Evolutionary conservation across 306 rosid genomes (phyloP), one percentile per base, ranked within the genome.

Genomic region (Psophocarpus tetragonolobus): DNA sequence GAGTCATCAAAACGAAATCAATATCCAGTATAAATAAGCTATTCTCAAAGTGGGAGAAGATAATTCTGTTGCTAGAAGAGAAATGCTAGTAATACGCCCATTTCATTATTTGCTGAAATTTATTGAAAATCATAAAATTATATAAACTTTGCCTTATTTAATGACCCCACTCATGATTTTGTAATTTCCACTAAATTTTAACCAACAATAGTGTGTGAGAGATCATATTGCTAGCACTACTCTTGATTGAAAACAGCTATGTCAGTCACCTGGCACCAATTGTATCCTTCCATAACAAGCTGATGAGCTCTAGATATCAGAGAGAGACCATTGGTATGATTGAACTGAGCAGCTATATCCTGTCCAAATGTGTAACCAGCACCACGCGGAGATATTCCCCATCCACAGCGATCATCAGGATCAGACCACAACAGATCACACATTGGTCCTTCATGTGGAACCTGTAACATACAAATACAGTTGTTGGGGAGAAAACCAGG

Each of bases 351-450:
- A 87, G 98, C 98, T 87, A 94, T 92, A 83, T 94, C 98, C 83
- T 94, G 98, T 71, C 98, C 98, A 85, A 94, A 94, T 50, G 98
- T 94, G 88, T 94, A 94, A 14, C 98, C 98, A 39, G 98, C 98
- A 68, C 98, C 98, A 47, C 98, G 98, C 17, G 98, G 98, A 71
- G 98, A 94, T 84, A 94, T 92, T 60, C 98, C 98, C 98, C 98
- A 94, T 23, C 98, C 98, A 79, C 98, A 94, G 24, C 98, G 97
- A 82, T 94, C 98, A 75, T 94, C 98, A 17, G 98, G 98, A 84
- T 94, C 98, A 68, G 98, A 94, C 98, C 98, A 94, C 69, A 94
- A 85, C 72, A 94, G 97, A 77, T 94, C 98, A 50, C 98, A 94
- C 98, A 94, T 94, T 3, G 97, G 98, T 61, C 98, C 98, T 87